Base-by-base conservation (phyloP, 345 rosid genomes). In the Psidium guajava region DNA sequence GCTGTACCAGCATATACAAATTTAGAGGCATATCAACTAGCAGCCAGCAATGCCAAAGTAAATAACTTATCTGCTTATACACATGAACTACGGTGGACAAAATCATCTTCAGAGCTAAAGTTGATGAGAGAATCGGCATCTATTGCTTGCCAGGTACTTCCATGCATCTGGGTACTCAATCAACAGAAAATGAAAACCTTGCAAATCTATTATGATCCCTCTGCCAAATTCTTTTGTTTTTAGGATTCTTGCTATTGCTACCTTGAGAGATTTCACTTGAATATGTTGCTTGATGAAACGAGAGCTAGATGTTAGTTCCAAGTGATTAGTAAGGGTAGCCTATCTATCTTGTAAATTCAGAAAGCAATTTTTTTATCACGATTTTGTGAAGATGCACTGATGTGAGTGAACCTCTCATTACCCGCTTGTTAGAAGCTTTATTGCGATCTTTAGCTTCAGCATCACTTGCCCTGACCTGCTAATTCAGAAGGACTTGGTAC, bases 101-200 rank as follows among this genome's bases (percentile, higher is more conserved):
- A 97, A 89, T 95, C 99, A 84, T 90, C 98, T 27, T 93, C 99
- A 18, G 99, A 97, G 89, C 90, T 96, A 84, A 93, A 91, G 88
- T 90, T 97, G 90, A 97, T 96, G 99, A 93, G 92, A 89, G 98
- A 97, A 85, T 92, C 99, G 84, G 98, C 99, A 83, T 92, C 98
- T 85, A 95, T 96, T 89, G 96, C 94, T 86, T 97, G 98, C 89
- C 98, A 97, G 99, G 99, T 97, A 91, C 25, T 86, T 88, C 82
- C 86, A 82, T 82, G 61, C 82, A 57, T 42, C n/a, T n/a, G 54
- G 51, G 20, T 75, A 28, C 28, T 59, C 80, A 69, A 21, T 18
- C 25, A 25, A 57, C 5, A 58, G 22, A 22, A 59, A 83, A n/a
- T 21, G 83, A 25, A 54, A 75, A 49, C 13, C 61, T 32, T 82